Evolutionary conservation across 208 protist genomes (phyloP).

Genomic region (Trypanosoma theileri): DNA sequence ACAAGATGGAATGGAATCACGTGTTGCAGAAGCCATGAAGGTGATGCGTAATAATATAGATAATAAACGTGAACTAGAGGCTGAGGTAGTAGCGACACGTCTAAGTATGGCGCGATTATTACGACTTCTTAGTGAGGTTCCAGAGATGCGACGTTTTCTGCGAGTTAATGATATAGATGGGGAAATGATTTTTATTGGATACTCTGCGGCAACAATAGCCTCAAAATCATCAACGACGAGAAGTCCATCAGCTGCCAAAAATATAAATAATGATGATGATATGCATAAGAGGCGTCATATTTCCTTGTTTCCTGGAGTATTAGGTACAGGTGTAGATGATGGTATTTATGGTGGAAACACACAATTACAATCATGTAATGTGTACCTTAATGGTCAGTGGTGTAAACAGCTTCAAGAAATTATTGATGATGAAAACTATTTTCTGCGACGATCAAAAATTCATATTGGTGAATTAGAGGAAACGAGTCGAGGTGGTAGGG

Average conservation of each 20-base stretch:
- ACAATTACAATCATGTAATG: slow-evolving; percentile 69
- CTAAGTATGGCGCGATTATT: slow-evolving; percentile 78
- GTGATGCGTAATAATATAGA: slow-evolving; percentile 10
- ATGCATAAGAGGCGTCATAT: slow-evolving; percentile 14
- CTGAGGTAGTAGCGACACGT: slow-evolving; percentile 57
- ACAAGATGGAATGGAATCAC: slow-evolving; percentile 24
- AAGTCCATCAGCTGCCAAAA: background rate
- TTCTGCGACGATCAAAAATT: slow-evolving; percentile 60
- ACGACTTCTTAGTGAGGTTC: slow-evolving; percentile 70
- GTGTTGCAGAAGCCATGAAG: slow-evolving; percentile 16
- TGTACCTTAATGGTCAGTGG: slow-evolving; percentile 83
- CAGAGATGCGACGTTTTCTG: slow-evolving; percentile 59
- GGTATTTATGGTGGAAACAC: slow-evolving; percentile 74
- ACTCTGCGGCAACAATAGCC: background rate
- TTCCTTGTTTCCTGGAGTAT: background rate
- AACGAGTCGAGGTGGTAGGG: slow-evolving; percentile 38
- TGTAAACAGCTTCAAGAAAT: slow-evolving; percentile 66
- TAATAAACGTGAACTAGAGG: slow-evolving; percentile 42
- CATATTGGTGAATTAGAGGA: slow-evolving; percentile 71
- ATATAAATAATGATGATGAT: background rate
- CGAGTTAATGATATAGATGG: slow-evolving; percentile 47
- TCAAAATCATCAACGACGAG: background rate
- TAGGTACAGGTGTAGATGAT: slow-evolving; percentile 71
- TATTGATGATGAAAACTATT: slow-evolving; percentile 68
- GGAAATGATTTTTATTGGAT: slow-evolving; percentile 65